Conservation (phyloP, 495 filamentous ascomycete genomes). For the Filosporella fistucella region DNA sequence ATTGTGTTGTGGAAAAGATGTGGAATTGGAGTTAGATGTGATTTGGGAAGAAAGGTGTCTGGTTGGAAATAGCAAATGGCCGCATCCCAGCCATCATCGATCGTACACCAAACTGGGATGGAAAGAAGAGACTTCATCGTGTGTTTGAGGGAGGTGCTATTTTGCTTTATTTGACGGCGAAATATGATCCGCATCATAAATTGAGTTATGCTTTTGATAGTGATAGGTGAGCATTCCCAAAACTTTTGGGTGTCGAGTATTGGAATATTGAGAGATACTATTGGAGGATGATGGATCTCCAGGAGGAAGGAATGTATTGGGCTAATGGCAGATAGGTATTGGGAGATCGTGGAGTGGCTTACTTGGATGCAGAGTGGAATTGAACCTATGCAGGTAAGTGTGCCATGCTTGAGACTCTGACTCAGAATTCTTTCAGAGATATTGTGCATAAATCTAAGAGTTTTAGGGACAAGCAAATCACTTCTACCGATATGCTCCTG, state of each 20-base stretch:
- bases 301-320: no score
- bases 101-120: slow-evolving; percentile 49
- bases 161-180: slow-evolving; percentile 75
- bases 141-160: slow-evolving; percentile 84
- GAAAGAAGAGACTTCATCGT: slow-evolving; percentile 51
- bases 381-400: slow-evolving; percentile 71
- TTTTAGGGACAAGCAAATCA: slow-evolving; percentile 73
- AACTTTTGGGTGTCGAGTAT: no score
- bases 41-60: neutral
- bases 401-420: neutral
- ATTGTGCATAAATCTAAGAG: no score
- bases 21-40: no score
- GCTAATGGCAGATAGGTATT: slow-evolving; percentile 36
- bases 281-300: no score
- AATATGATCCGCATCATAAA: slow-evolving; percentile 78
- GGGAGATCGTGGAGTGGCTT: slow-evolving; percentile 75
- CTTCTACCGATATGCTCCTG: slow-evolving; percentile 81
- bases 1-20: no score
- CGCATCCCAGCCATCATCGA: slow-evolving; percentile 88
- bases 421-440: neutral
- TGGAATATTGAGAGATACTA: no score
- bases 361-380: slow-evolving; percentile 70
- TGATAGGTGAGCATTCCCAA: slow-evolving; percentile 18
- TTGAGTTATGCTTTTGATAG: slow-evolving; percentile 60
- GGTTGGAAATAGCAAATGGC: slow-evolving; percentile 55